These are phyloP conservation scores for Racocetra persica DNA, from an alignment of 371 early-diverging fungal species.

Conservation along the genomic window DNA sequence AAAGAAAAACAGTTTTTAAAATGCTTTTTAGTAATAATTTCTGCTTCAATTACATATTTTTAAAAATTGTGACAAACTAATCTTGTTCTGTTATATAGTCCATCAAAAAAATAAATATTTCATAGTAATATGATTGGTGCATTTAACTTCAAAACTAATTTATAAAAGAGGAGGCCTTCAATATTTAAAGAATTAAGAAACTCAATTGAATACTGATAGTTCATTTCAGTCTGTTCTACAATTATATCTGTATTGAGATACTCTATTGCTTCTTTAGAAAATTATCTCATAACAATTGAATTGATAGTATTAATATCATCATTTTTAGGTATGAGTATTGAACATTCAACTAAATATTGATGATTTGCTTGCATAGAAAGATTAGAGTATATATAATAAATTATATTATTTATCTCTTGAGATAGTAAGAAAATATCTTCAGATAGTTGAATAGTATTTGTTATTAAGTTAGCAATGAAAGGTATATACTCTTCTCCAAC, in stretches of 20 bases:
- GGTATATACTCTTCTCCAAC: neutral
- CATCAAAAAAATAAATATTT: constrained; percentile 44
- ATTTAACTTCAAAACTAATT: constrained; percentile 44
- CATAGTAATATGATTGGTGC: constrained; percentile 49
- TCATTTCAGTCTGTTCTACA: constrained; percentile 6
- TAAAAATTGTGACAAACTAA: constrained; percentile 38
- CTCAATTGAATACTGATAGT: neutral
- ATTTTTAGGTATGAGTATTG: neutral
- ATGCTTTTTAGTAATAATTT: neutral
- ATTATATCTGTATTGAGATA: neutral
- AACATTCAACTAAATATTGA: neutral
- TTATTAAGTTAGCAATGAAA: neutral
- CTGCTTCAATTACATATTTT: neutral
- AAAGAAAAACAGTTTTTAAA: neutral
- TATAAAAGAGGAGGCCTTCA: constrained; percentile 45
- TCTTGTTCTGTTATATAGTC: constrained; percentile 52
- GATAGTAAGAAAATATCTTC: constrained; percentile 1
- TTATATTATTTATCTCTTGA: neutral
- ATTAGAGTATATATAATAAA: neutral
- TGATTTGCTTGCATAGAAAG: neutral
- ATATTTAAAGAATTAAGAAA: constrained; percentile 38
- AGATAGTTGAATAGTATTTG: neutral
- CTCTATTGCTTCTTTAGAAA: neutral
- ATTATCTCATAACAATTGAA: neutral
- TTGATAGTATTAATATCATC: neutral